Base-by-base conservation (phyloP, 2,329 filamentous ascomycete genomes). In the Colletotrichum sp. region DNA sequence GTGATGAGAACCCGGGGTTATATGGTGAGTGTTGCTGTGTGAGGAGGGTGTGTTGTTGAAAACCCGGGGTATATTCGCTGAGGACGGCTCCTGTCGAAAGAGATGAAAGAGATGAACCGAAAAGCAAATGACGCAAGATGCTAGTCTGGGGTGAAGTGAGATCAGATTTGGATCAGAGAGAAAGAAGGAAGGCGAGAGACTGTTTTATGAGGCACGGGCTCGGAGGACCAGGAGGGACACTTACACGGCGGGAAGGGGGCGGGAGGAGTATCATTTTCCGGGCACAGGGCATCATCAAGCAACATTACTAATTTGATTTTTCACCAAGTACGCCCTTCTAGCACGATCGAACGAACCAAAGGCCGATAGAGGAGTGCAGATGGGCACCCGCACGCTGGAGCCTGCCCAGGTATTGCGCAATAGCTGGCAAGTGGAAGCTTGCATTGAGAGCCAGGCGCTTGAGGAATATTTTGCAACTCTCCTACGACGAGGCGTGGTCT, bases 381-480 rank as follows among this genome's bases (percentile, higher is more conserved):
- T 24, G 48, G 70, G 48, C 24, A 64, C 66, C 52, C 36, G 36
- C 36, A 39, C 28, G 63, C 57, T 30, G 30, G 70, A 69, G 39
- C 64, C 70, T 61, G 66, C 71, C 74, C n/a, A 76, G 32, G 21
- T 48, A 84, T 84, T 82, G 84, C 83, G 84, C 82, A 81, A 84
- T 85, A 81, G 83, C 80, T 59, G 60, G 28, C 57, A 64, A 67
- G 70, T 52, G 36, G 34, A 64, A 21, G 43, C 34, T 36, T 57
- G 64, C 71, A 67, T 71, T 71, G 71, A 63, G 67, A 48, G 18
- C 43, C 71, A 70, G 63, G 71, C 60, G 72, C 71, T 55, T 48
- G 43, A 48, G 43, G 74, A 71, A 67, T 61, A 74, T 61, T 75
- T 75, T 73, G 73, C 73, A 69, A 48, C 43, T 68, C 73, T 68